phyloP scores from a whole-genome alignment of 2,329 filamentous ascomycete species.

The Aureobasidium melanogenum region DNA sequence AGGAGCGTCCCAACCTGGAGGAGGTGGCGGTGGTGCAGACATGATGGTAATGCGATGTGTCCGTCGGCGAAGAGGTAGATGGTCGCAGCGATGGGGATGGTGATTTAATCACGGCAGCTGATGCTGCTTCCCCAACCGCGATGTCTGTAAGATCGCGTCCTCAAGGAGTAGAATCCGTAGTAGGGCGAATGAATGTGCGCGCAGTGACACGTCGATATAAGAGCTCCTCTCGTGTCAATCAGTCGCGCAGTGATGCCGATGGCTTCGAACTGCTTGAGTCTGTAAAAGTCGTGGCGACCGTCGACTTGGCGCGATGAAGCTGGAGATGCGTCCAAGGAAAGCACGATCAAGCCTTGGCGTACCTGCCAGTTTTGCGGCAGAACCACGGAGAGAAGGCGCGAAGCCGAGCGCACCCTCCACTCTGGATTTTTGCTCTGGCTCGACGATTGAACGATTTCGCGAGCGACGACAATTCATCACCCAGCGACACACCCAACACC shows the following conservation, averaged over 20 bases:
- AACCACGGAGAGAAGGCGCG: background rate
- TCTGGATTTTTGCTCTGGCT: constrained; percentile 4
- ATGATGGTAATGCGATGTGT: constrained; percentile 27
- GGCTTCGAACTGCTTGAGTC: background rate
- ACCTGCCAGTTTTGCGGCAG: background rate
- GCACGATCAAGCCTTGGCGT: background rate
- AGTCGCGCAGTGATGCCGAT: background rate
- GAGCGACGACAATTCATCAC: constrained; percentile 12
- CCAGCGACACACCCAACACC: constrained; percentile 22
- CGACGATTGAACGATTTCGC: background rate
- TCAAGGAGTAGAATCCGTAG: background rate
- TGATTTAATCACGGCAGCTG: constrained; percentile 12
- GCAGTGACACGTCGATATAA: background rate
- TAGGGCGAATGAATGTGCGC: background rate
- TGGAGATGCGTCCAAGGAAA: background rate
- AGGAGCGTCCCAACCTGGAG: constrained; percentile 52
- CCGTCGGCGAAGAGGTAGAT: background rate
- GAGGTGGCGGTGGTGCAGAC: constrained; percentile 50
- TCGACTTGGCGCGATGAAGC: background rate
- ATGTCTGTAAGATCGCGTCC: background rate
- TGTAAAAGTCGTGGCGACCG: constrained; percentile 11
- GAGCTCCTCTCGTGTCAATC: background rate
- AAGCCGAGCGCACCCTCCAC: constrained; percentile 1
- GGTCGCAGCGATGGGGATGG: constrained; percentile 4
- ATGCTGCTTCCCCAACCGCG: constrained; percentile 11